These are phyloP conservation scores for Penicillium sclerotiorum DNA, from an alignment of 2,329 filamentous ascomycete genomes.

Conservation along the genomic window DNA sequence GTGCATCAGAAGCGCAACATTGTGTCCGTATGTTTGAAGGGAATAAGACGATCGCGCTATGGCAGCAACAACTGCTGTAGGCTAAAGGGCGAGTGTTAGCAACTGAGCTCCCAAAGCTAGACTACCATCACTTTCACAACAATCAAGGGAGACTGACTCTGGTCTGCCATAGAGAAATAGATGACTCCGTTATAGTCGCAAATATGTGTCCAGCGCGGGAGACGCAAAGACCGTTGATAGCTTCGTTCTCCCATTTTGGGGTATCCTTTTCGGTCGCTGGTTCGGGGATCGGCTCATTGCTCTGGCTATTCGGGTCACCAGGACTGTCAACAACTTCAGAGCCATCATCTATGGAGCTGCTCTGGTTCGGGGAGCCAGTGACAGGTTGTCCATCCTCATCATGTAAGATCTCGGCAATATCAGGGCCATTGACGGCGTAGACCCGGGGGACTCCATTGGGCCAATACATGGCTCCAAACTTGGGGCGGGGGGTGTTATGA, in stretches of 20 bases:
- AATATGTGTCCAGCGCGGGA: conserved; percentile 82
- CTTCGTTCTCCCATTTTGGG: conserved; percentile 58
- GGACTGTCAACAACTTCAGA: conserved; percentile 11
- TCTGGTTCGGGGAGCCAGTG: conserved; percentile 20
- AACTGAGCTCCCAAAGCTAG: conserved; percentile 22
- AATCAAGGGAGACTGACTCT: conserved; percentile 61
- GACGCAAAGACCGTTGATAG: conserved; percentile 72
- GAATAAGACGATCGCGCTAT: conserved; percentile 81
- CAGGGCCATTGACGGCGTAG: conserved; percentile 51
- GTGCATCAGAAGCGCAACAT: conserved; percentile 79
- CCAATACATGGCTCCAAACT: conserved; percentile 51
- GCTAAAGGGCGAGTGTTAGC: conserved; percentile 56
- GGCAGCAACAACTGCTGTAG: conserved; percentile 82
- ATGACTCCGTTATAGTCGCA: conserved; percentile 80
- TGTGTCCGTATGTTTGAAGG: conserved; percentile 78
- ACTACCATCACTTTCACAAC: not conserved
- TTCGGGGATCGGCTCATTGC: conserved; percentile 7
- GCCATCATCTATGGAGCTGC: conserved; percentile 30
- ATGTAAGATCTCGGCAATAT: conserved; percentile 32
- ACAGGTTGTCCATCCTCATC: conserved; percentile 28
- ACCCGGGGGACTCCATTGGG: conserved; percentile 53
- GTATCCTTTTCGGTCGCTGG: conserved; percentile 30
- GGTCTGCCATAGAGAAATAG: conserved; percentile 94
- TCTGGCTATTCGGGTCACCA: not conserved
- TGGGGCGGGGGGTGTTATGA: conserved; percentile 28